Conservation (phyloP, 1,284 basidiomycete species). For the Ustilago cynodontis region DNA sequence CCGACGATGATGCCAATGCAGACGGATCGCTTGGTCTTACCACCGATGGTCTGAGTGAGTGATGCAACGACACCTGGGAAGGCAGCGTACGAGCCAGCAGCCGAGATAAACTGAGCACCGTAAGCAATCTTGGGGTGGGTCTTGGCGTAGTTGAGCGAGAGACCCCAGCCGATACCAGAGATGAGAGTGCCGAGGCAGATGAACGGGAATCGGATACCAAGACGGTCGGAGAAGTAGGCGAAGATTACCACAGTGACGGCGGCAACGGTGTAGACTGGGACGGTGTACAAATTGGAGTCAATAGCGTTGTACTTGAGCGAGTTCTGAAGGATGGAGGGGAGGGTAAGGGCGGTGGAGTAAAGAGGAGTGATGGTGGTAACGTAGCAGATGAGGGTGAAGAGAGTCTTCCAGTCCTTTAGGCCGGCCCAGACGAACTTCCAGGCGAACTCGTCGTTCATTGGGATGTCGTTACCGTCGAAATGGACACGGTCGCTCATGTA, state of each 20-base stretch:
- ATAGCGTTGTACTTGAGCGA: constrained; percentile 58
- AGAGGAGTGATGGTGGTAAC: constrained; percentile 58
- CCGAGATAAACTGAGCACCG: constrained; percentile 58
- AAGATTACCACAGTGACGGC: constrained; percentile 67
- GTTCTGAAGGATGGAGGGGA: constrained; percentile 60
- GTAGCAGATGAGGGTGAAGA: constrained; percentile 59
- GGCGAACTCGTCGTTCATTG: constrained; percentile 60
- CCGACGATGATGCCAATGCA: constrained; percentile 59
- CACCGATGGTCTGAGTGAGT: constrained; percentile 53
- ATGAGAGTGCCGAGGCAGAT: constrained; percentile 52
- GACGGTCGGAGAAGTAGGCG: constrained; percentile 51
- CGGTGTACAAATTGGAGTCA: constrained; percentile 69
- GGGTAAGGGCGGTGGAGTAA: constrained; percentile 60
- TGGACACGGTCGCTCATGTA: constrained; percentile 53
- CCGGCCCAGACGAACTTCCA: constrained; percentile 59
- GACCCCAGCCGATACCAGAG: constrained; percentile 56
- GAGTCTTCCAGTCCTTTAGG: constrained; percentile 61
- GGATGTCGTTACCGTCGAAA: constrained; percentile 58
- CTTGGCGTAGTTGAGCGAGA: constrained; percentile 41
- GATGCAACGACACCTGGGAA: constrained; percentile 58
- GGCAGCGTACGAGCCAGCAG: constrained; percentile 55
- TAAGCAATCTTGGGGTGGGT: constrained; percentile 50
- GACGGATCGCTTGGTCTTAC: constrained; percentile 58
- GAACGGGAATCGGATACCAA: constrained; percentile 48
- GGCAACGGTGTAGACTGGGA: constrained; percentile 71